Conservation (phyloP, 1,284 basidiomycete species). For the Ganoderma multipileum region DNA sequence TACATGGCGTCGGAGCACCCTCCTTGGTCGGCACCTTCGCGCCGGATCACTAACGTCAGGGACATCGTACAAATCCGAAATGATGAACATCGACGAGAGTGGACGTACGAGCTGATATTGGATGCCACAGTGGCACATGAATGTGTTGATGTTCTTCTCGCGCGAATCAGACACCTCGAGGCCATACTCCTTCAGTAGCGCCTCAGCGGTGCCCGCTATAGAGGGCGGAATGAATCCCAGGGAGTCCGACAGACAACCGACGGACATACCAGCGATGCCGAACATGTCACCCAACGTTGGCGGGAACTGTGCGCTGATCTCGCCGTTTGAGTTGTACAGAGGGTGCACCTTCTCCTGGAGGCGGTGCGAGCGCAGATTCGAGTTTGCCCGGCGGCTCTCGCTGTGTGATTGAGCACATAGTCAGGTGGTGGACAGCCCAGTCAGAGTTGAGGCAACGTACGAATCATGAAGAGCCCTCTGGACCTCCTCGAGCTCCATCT, state of each 20-base stretch:
- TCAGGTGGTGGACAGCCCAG: background rate
- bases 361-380: constrained; percentile 48
- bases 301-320: constrained; percentile 52
- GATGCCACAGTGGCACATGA: constrained; percentile 60
- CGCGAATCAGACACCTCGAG: constrained; percentile 37
- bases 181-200: constrained; percentile 53
- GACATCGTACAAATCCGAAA: constrained; percentile 7
- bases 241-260: background rate
- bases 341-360: constrained; percentile 49
- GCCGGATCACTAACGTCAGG: constrained; percentile 13
- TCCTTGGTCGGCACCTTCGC: background rate
- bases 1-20: background rate
- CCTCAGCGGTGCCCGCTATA: constrained; percentile 44
- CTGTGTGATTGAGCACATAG: constrained; percentile 36
- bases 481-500: constrained; percentile 53
- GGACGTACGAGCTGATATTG: constrained; percentile 49
- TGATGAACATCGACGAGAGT: background rate
- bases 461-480: constrained; percentile 61
- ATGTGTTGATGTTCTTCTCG: constrained; percentile 55
- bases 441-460: constrained; percentile 40
- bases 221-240: background rate
- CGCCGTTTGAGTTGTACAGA: constrained; percentile 53
- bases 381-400: constrained; percentile 60
- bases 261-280: constrained; percentile 49
- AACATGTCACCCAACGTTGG: constrained; percentile 54